Evolutionary conservation across 805 yeast species (phyloP), one percentile per base, ranked within the genome.

Genomic region (Wickerhamomyces strasburgensis): DNA sequence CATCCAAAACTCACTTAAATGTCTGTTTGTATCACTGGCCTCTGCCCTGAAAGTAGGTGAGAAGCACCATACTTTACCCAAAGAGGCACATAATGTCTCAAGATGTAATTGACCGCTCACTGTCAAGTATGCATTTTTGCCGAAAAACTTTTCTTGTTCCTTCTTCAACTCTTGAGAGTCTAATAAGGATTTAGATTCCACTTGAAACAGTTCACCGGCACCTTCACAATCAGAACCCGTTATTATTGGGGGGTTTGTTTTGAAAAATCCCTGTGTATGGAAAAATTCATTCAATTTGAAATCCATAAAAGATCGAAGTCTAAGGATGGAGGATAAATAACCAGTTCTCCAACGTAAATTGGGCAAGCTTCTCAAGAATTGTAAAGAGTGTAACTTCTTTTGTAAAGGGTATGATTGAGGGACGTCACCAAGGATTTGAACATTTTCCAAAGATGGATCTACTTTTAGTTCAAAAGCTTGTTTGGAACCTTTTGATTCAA

Each of bases 1-100:
- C 97, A 93, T 89, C 97, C 97, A 93, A 58, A 93, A 93, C 59
- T 93, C 99, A 41, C 90, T 75, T 40, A 93, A 61, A 58, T 93
- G 99, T 35, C 98, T 70, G 51, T 79, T 84, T 0, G 99, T 93
- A 54, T 87, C 89, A 39, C 95, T 83, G 34, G 73, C 73, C 54
- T 93, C 99, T 0, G 98, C 98, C 45, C 99, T 68, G 57, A 93
- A 93, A 40, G 96, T 86, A 2, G 98, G 98, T 0, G 88, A 70
- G 17, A 90, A 54, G 0, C 95, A 78, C 93, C 95, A 93, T 1
- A 84, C 97, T 33, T 94, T 65, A 31, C 78, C 73, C 21, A 89
- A 57, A 0, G 96, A 81, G 32, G 79, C 72, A 14, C 89, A 75
- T 33, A 85, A 58, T 2, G 80, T 84, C 56, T 93, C 99, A 17